phyloP scores from a whole-genome alignment of 805 yeast genomes.

The Ogataea naganishii region DNA sequence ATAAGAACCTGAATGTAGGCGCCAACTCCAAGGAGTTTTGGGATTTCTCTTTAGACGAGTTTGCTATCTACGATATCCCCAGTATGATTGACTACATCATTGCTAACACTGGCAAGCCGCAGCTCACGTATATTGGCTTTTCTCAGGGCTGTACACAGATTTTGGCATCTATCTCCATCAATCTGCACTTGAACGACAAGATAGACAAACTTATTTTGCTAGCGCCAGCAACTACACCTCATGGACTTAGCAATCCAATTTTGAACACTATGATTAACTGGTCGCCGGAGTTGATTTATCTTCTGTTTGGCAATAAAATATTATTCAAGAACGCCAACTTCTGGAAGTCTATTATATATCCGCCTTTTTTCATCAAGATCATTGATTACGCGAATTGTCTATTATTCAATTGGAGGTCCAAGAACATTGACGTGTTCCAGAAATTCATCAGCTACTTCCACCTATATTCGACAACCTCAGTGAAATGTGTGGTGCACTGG shows the following conservation, averaged over 20 bases:
- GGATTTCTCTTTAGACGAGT: constrained; percentile 90
- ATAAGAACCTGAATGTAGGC: constrained; percentile 52
- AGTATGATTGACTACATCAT: constrained; percentile 71
- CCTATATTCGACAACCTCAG: constrained; percentile 84
- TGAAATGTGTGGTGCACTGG: constrained; percentile 93
- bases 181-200: constrained; percentile 56
- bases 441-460: constrained; percentile 79
- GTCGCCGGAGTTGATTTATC: constrained; percentile 64
- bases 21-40: constrained; percentile 49
- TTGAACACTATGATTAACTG: constrained; percentile 71
- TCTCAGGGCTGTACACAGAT: constrained; percentile 96
- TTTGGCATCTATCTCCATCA: constrained; percentile 71
- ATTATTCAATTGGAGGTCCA: constrained; percentile 74
- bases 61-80: constrained; percentile 88
- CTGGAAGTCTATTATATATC: constrained; percentile 74
- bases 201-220: constrained; percentile 41
- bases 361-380: constrained; percentile 60
- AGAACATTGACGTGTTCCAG: constrained; percentile 63
- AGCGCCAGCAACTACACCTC: constrained; percentile 94
- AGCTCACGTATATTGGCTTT: constrained; percentile 75
- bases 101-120: constrained; percentile 31
- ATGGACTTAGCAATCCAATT: constrained; percentile 67
- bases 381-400: constrained; percentile 64
- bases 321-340: constrained; percentile 52
- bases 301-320: constrained; percentile 67